Conservation (phyloP, 768 basidiomycete species). For the Suillus paluster region DNA sequence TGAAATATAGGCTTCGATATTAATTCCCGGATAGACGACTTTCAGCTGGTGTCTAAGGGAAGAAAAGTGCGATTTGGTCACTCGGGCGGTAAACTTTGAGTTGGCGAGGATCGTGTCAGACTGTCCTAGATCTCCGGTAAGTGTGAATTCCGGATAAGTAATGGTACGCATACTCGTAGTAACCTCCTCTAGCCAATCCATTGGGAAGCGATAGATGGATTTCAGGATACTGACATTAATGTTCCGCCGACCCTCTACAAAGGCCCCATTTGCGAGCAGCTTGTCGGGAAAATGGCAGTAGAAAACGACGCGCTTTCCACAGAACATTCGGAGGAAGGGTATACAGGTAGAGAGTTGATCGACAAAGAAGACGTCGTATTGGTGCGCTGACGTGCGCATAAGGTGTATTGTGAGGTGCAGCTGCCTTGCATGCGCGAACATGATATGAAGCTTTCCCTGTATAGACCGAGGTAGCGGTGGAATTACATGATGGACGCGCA, state of each 20-base stretch:
- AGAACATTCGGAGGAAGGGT: conserved; percentile 74
- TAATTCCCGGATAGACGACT: conserved; percentile 97
- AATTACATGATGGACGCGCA: conserved; percentile 71
- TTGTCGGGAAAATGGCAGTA: conserved; percentile 99
- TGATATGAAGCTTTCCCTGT: conserved; percentile 81
- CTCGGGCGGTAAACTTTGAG: conserved; percentile 84
- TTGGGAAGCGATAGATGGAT: conserved; percentile 80
- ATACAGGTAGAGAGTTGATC: conserved; percentile 95
- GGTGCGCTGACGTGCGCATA: conserved; percentile 45
- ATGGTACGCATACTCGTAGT: conserved; percentile 72
- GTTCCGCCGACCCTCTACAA: conserved; percentile 56
- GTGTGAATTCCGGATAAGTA: background rate
- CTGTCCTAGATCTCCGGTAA: conserved; percentile 56
- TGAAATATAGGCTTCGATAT: conserved; percentile 70
- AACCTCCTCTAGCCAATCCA: conserved; percentile 88
- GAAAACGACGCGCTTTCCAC: conserved; percentile 85
- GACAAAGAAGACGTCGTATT: conserved; percentile 88
- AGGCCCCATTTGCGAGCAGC: conserved; percentile 72
- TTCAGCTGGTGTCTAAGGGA: conserved; percentile 63
- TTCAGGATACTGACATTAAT: conserved; percentile 59
- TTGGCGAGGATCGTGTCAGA: conserved; percentile 92
- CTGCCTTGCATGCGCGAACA: conserved; percentile 88
- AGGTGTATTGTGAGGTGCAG: conserved; percentile 78
- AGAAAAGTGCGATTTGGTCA: conserved; percentile 78
- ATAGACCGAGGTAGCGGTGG: conserved; percentile 83